Base-by-base conservation (phyloP, 2,329 filamentous ascomycete species). In the Pseudofabraea citricarpa region DNA sequence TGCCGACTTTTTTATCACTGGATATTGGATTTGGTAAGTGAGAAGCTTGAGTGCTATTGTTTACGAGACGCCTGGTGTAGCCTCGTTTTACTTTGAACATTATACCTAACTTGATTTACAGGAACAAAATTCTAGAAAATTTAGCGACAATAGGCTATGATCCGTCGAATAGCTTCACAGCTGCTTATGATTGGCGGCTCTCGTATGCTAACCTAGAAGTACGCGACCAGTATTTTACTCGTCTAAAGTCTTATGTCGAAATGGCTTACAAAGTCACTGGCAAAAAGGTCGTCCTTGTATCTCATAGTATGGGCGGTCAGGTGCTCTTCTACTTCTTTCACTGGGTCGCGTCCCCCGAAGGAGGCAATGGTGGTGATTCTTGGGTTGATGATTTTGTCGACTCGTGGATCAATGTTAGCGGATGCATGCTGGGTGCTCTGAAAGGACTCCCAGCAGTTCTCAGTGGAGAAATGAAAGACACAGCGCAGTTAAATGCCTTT, bases 401-500 rank as follows among this genome's bases (percentile, higher is more conserved):
- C 53, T 86, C 88, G 3, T 98, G 94, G 90, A 94, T 98, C 70
- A 98, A 98, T 63, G 90, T 98, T 57, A 93, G 87, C 53, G 93
- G 93, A 5, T 98, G 91, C 65, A 96, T 98, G 91, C 81, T 98
- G 5, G 93, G 93, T 12, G 90, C 93, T 2, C 74, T 90, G 45
- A 98, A 98, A 68, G 91, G 87, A 46, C 69, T 97, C 26, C 87
- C 93, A 0, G 91, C 93, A 0, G 79, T 97, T 0, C 72, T 98
- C 2, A 96, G 90, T 0, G 93, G 93, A 22, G 93, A 98, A 65
- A 98, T 98, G 93, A 89, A 91, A 53, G 93, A 98, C 59, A 98
- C 93, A 0, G 93, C 91, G 1, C 93, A 97, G 64, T 78, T 98
- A 18, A 97, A 97, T 57, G 81, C 91, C 2, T 95, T 97, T 63